Conservation (phyloP, 148 eudicot genomes). For the Camellia japonica region DNA sequence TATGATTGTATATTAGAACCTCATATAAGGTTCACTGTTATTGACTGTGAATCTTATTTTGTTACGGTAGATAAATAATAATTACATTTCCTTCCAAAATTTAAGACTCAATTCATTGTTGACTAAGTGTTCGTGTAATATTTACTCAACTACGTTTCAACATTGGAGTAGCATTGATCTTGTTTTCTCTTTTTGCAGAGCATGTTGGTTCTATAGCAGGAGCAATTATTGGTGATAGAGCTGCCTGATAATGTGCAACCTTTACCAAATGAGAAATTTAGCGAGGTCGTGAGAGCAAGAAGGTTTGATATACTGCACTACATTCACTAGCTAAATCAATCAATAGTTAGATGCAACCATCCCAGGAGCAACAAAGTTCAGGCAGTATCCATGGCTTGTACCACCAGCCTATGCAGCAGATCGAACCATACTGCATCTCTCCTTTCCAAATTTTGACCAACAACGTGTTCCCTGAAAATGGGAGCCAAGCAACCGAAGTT, state of each 20-base stretch:
- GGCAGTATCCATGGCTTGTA: background rate
- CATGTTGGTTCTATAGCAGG: background rate
- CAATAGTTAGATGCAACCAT: background rate
- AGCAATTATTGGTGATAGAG: background rate
- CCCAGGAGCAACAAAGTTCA: conserved; percentile 2
- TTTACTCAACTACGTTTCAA: background rate
- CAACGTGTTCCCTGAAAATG: background rate
- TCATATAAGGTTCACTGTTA: background rate
- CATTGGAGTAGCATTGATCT: background rate
- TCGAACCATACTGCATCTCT: conserved; percentile 14
- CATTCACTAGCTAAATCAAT: conserved; percentile 6
- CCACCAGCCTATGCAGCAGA: conserved; percentile 20
- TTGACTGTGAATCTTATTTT: conserved; percentile 4
- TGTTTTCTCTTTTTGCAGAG: conserved; percentile 4
- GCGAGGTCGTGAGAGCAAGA: background rate
- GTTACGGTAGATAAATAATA: background rate
- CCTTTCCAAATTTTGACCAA: conserved; percentile 14
- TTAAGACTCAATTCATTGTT: background rate
- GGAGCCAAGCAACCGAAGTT: conserved; percentile 7
- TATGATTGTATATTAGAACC: background rate
- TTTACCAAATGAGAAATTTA: background rate
- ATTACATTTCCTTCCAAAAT: background rate
- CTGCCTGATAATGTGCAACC: background rate
- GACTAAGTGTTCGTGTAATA: background rate
- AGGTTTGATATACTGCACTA: background rate